Evolutionary conservation across 2,329 filamentous ascomycete species (phyloP).

Genomic region (Colletotrichum cereale): DNA sequence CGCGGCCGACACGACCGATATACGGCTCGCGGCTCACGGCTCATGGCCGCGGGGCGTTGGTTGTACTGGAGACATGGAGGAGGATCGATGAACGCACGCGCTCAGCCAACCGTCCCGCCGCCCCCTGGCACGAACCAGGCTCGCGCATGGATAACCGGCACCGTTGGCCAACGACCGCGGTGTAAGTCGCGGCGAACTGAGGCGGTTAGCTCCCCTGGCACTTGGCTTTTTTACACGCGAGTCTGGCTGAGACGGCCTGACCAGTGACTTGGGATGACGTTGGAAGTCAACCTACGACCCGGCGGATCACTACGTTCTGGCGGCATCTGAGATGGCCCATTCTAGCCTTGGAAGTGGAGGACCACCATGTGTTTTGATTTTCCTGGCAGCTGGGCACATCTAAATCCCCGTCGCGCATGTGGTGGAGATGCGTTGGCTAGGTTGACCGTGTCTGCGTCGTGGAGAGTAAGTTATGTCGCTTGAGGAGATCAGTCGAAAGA

Average conservation of each 20-base stretch:
- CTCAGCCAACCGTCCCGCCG: no score
- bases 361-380: neutral
- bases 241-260: neutral
- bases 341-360: constrained; percentile 6
- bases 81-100: neutral
- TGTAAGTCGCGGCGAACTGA: neutral
- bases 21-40: neutral
- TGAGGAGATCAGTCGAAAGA: neutral
- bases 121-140: neutral
- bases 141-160: neutral
- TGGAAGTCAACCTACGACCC: neutral
- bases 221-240: neutral
- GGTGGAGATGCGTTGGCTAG: neutral
- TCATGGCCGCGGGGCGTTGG: no score
- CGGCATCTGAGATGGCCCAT: neutral
- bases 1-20: no score
- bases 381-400: neutral
- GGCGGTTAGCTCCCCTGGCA: no score
- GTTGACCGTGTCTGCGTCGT: neutral
- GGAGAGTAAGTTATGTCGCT: neutral
- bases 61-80: neutral
- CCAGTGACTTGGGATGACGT: neutral
- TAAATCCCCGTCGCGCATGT: neutral
- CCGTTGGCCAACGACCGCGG: neutral
- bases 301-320: neutral